Conservation (phyloP, 352 stramenopile species). For the Pythium aphanidermatum region DNA sequence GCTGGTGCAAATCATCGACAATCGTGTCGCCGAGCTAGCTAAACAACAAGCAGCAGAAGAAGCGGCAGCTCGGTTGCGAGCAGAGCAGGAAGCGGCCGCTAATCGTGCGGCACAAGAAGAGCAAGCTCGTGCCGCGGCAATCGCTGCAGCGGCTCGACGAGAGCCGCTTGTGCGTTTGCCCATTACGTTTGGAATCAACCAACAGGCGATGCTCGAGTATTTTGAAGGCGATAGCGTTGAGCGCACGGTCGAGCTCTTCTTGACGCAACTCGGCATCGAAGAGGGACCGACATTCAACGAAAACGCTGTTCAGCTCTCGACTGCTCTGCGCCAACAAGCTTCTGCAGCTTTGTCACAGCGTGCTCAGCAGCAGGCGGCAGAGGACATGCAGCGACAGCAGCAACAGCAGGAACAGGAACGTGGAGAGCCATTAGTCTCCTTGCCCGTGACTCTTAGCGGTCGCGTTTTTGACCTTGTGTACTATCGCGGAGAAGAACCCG, state of each 20-base stretch:
- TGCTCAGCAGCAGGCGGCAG: conserved; percentile 8
- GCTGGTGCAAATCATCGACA: conserved; percentile 54
- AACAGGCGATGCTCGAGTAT: conserved; percentile 45
- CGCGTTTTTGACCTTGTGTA: conserved; percentile 57
- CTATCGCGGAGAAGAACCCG: conserved; percentile 52
- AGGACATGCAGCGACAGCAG: neutral
- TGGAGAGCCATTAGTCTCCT: conserved; percentile 31
- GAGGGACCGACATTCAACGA: conserved; percentile 33
- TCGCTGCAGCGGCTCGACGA: conserved; percentile 11
- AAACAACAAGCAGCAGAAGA: conserved; percentile 24
- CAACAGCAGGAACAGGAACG: conserved; percentile 2
- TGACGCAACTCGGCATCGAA: conserved; percentile 39
- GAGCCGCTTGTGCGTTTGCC: conserved; percentile 36
- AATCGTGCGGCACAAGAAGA: conserved; percentile 2
- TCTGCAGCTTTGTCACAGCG: conserved; percentile 1
- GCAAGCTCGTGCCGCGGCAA: neutral
- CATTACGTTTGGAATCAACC: conserved; percentile 47
- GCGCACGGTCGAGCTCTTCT: conserved; percentile 58
- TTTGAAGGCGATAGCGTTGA: conserved; percentile 70
- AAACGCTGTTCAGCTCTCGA: conserved; percentile 35
- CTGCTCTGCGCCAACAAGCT: conserved; percentile 31
- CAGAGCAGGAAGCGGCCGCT: conserved; percentile 8
- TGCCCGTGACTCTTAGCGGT: conserved; percentile 57
- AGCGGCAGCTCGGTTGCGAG: neutral
- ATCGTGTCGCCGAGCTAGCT: conserved; percentile 34